Percentiles rank a stretch among this genome's conserved stretches.
These are phyloP conservation scores for Luzula sylvatica DNA, from an alignment of 176 grass and related monocot species.

Conservation along the genomic window DNA sequence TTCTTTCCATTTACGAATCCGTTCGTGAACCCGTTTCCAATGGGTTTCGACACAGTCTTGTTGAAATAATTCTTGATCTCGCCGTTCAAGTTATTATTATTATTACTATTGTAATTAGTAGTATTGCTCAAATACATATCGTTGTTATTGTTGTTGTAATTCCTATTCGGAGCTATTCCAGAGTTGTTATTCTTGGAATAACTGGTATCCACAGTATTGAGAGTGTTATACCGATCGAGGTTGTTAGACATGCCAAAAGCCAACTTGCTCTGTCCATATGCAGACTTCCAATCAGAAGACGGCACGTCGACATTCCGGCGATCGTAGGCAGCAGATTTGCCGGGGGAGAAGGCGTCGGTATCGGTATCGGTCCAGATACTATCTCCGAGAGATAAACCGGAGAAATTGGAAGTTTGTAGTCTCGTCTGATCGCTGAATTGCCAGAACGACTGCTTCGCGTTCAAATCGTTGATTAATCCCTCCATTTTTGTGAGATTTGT, in stretches of 20 bases:
- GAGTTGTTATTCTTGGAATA: constrained; percentile 14
- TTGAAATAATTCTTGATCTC: constrained; percentile 88
- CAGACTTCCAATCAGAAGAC: constrained; percentile 11
- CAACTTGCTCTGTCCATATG: constrained; percentile 54
- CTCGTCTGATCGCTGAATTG: constrained; percentile 91
- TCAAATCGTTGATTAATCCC: constrained; percentile 13
- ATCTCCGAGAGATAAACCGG: constrained; percentile 66
- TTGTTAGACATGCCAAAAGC: constrained; percentile 59
- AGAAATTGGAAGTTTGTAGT: constrained; percentile 61
- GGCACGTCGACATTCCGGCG: constrained; percentile 18
- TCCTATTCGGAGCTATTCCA: constrained; percentile 9
- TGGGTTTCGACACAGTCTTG: constrained; percentile 62
- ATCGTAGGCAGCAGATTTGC: neutral
- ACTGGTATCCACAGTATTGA: constrained; percentile 15
- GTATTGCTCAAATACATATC: constrained; percentile 1
- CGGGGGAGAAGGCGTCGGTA: neutral
- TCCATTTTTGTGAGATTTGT: constrained; percentile 8
- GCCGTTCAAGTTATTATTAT: constrained; percentile 20
- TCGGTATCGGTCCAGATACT: constrained; percentile 66
- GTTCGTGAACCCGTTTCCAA: constrained; percentile 15
- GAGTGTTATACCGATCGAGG: constrained; percentile 45
- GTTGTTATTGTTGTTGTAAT: constrained; percentile 9
- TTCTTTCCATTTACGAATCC: constrained; percentile 22
- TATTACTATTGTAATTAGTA: constrained; percentile 12
- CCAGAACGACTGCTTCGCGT: constrained; percentile 44